Evolutionary conservation across 2,329 filamentous ascomycete genomes (phyloP), one percentile per base, ranked within the genome.

Genomic region (Fusarium xylarioides): DNA sequence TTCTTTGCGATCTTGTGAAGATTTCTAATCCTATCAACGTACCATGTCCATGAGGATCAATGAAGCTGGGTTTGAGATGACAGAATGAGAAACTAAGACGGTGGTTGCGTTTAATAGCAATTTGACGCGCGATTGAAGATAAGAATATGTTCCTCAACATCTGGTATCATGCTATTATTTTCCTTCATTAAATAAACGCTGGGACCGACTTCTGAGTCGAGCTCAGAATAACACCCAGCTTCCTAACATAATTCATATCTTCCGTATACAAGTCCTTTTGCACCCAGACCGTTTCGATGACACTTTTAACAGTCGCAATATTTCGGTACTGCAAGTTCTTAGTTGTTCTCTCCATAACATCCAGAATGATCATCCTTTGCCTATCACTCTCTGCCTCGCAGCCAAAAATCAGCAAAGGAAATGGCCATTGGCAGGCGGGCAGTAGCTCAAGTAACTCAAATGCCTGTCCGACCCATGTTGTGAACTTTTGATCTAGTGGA

Each of bases 211-310:
- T 50, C 2, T 70, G 54, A 11, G 56, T 71, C 1, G 59, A 68
- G 43, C 72, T 75, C n/a, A 75, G 38, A 53, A 73, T 58, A 43
- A 64, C 23, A 4, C 71, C 63, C 14, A 75, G 18, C 16, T 73
- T 73, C 0, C 47, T 18, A 0, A 67, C 38, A 47, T 74, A 74
- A 10, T 73, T 71, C 21, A 65, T 28, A 1, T 57, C 37, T 9
- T 42, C 50, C 3, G 26, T 6, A 4, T 58, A 64, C 2, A 83
- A 71, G 52, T 83, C 81, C 8, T 81, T 75, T 49, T 83, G 82
- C 6, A 78, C 76, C 82, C 81, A 83, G 5, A 80, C 38, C 0
- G 75, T 72, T 44, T 81, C 59, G 2, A 83, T 18, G 8, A 82
- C 28, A 2, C 50, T n/a, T 42, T 69, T 75, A 1, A 76, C 47